Percentiles rank a stretch among this genome's conserved stretches.
These are phyloP conservation scores for Trichosporon ovoides DNA, from an alignment of 1,284 basidiomycete species.

Conservation along the genomic window DNA sequence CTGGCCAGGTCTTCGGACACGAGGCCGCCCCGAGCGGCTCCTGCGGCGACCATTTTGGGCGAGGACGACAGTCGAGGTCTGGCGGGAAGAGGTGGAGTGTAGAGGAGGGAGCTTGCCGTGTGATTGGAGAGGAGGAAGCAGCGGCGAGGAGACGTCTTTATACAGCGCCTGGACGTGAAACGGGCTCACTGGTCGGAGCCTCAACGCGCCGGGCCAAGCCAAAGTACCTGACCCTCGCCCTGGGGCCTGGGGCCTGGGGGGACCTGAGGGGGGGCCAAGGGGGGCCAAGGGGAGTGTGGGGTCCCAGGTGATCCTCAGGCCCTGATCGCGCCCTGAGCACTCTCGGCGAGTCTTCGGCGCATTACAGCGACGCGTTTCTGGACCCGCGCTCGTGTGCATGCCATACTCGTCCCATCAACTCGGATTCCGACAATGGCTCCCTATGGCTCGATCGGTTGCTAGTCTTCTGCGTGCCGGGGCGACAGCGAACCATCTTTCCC, in stretches of 20 bases:
- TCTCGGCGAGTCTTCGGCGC: too few species aligned
- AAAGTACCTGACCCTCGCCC: neutral
- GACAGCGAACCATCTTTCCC: too few species aligned
- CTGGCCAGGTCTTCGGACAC: conserved; percentile 3
- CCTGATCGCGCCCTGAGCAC: neutral
- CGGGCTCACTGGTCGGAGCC: neutral
- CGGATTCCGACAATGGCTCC: too few species aligned
- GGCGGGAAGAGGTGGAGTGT: neutral
- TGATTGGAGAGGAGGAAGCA: neutral
- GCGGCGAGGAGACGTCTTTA: neutral
- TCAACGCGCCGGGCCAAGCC: neutral
- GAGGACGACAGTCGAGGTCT: neutral
- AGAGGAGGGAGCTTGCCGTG: too few species aligned
- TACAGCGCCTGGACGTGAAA: neutral
- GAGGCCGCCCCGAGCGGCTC: neutral
- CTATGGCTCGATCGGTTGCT: too few species aligned
- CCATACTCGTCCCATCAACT: too few species aligned
- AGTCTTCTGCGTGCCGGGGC: too few species aligned
- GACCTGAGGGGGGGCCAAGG: too few species aligned
- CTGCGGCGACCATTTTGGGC: conserved; percentile 8
- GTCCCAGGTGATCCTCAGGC: neutral
- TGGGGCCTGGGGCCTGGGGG: too few species aligned
- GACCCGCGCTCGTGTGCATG: too few species aligned
- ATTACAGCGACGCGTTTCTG: too few species aligned
- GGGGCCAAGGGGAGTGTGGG: neutral